Conservation (phyloP, 345 rosid species). For the Mercurialis annua region DNA sequence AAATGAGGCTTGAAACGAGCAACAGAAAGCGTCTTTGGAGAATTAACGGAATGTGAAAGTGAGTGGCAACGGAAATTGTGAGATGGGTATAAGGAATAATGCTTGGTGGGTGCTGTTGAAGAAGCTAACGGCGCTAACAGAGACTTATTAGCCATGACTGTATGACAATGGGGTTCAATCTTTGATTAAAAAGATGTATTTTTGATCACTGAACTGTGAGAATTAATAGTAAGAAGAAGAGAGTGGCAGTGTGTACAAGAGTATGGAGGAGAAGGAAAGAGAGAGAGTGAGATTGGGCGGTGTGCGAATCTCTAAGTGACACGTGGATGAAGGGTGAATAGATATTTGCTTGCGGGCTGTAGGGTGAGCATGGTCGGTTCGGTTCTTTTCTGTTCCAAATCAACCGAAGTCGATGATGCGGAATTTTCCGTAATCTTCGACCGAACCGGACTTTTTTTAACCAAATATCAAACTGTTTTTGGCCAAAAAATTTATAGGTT, state of each 20-base stretch:
- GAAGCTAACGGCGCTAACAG: not conserved
- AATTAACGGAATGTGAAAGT: too few species aligned
- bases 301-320: slow-evolving; percentile 1
- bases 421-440: too few species aligned
- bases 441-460: too few species aligned
- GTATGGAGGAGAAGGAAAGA: not conserved
- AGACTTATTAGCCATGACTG: slow-evolving; percentile 22
- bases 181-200: too few species aligned
- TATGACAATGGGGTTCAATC: too few species aligned
- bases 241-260: not conserved
- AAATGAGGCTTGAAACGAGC: not conserved
- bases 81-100: slow-evolving; percentile 4
- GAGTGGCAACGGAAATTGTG: slow-evolving; percentile 19
- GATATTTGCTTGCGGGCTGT: not conserved
- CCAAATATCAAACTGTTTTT: too few species aligned
- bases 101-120: not conserved
- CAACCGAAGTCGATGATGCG: too few species aligned
- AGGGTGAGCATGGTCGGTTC: too few species aligned
- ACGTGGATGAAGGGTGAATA: not conserved
- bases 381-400: too few species aligned
- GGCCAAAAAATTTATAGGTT: too few species aligned
- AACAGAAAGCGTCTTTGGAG: slow-evolving; percentile 14
- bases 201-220: not conserved
- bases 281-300: not conserved
- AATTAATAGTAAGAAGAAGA: not conserved